Conservation (phyloP, 805 yeast species). For the Debaryomyces hansenii region DNA sequence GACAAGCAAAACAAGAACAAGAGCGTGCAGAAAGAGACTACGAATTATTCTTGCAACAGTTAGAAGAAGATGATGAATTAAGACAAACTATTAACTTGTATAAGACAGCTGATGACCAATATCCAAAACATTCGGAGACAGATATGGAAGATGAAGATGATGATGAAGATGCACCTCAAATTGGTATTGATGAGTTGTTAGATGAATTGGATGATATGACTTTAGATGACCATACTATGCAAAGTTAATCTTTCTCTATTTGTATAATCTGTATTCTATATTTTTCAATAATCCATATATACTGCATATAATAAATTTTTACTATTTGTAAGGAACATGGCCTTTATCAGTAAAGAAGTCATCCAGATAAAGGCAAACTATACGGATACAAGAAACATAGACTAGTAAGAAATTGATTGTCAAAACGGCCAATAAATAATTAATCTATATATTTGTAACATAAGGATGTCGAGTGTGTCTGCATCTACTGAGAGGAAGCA, state of each 20-base stretch:
- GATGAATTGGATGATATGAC: slow-evolving; percentile 96
- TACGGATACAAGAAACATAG: too few species aligned
- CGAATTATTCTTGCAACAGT: slow-evolving; percentile 92
- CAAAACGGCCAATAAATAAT: too few species aligned
- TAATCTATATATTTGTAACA: neutral
- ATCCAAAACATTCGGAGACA: slow-evolving; percentile 42
- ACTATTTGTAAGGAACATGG: neutral
- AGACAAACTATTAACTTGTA: slow-evolving; percentile 89
- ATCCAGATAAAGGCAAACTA: neutral
- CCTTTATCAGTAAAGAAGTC: neutral
- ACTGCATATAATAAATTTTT: slow-evolving; percentile 6
- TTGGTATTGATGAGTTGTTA: slow-evolving; percentile 86
- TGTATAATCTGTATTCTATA: neutral
- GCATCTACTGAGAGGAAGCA: neutral
- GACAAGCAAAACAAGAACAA: slow-evolving; percentile 82
- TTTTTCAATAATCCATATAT: neutral
- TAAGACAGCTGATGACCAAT: slow-evolving; percentile 50
- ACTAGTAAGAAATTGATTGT: too few species aligned
- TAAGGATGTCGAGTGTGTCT: neutral
- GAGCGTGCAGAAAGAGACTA: slow-evolving; percentile 94
- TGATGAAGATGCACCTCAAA: slow-evolving; percentile 84
- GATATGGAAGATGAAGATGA: slow-evolving; percentile 48
- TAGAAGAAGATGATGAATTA: slow-evolving; percentile 94
- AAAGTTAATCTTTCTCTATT: slow-evolving; percentile 4
- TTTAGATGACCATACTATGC: slow-evolving; percentile 52